Base-by-base conservation (phyloP, 352 stramenopile genomes). In the Peronospora tabacina region DNA sequence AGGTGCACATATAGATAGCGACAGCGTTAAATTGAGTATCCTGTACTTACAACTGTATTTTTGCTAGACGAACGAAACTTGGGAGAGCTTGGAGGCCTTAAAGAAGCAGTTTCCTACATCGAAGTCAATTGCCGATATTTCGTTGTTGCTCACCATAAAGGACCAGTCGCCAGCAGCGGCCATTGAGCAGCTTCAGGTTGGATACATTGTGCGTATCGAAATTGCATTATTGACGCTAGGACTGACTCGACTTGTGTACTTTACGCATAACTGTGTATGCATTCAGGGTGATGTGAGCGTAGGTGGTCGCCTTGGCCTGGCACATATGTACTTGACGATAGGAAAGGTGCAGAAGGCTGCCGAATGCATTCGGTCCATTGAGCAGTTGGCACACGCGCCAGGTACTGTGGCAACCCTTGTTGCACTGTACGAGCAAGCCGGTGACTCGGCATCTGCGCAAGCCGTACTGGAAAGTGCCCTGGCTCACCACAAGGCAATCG, bases 361-460 rank as follows among this genome's bases (percentile, higher is more conserved):
- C 13, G 63, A 81, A 24, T 75, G 63, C 20, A 66, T 90, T 50
- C 64, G 62, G 41, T 83, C 73, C 15, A 87, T 92, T 47, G 47
- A 77, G 26, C 38, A 70, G 39, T 61, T 92, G 37, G 70, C 70
- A 16, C 64, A 90, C 51, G 75, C 73, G 9, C 73, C 81, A 1
- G 81, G 78, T 26, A 90, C 78, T 0, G 81, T 92, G n/a, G 81
- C 81, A 15, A 92, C 81, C 10, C 66, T 92, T 20, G 75, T 92
- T 17, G 65, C 66, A 12, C 57, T 92, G 26, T 88, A 87, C 55
- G 76, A 92, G 42, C 68, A 76, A 5, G 72, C 70, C 7, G 70
- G 71, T 17, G 64, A 90, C 46, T 58, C 69, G 9, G 55, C 58
- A 30, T 67, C 72, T 5, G 76, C 73, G 0, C 71, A 82, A 52